Base-by-base conservation (phyloP, 257 asterid genomes). In the Agastache rugosa region DNA sequence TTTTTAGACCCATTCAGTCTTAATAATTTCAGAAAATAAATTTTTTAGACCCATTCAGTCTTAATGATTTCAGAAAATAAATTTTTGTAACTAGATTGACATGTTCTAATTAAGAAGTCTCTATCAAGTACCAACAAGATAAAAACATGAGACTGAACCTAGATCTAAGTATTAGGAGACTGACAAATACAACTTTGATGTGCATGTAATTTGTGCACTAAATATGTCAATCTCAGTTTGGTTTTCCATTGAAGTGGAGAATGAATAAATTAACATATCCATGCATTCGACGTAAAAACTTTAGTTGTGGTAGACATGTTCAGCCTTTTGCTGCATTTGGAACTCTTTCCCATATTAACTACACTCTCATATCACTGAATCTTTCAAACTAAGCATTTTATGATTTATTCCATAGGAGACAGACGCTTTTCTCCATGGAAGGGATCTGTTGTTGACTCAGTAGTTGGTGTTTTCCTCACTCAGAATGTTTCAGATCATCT, bases 371-470 rank as follows among this genome's bases (percentile, higher is more conserved):
- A 42, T 61, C 27, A 20, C 69, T 69, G 64, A 75, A 22, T 20
- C 45, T 80, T 62, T 64, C 16, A 60, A 61, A 14, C 74, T 42
- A 72, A 63, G 29, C 69, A n/a, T 67, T 56, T 42, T 68, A 63
- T 68, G 20, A 44, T 39, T 74, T 79, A 64, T 45, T 63, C 63
- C 62, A 67, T 82, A 89, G 93, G 97, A 42, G 87, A 89, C 75
- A 85, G 92, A 37, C 89, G 85, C 19, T 89, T 91, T 79, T 83
- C 92, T 22, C 90, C 87, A 4, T 91, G 93, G 97, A 89, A 91
- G 78, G 97, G 96, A 27, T 91, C 97, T 37, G 87, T 91, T 19
- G 87, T 91, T 62, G 97, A 89, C 77, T 91, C 93, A 0, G 93
- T 89, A 20, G 84, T 88, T 73, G 96, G 96, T 72, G 93, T 87